Conservation (phyloP, 805 yeast genomes). For the Kluyveromyces lactis region DNA sequence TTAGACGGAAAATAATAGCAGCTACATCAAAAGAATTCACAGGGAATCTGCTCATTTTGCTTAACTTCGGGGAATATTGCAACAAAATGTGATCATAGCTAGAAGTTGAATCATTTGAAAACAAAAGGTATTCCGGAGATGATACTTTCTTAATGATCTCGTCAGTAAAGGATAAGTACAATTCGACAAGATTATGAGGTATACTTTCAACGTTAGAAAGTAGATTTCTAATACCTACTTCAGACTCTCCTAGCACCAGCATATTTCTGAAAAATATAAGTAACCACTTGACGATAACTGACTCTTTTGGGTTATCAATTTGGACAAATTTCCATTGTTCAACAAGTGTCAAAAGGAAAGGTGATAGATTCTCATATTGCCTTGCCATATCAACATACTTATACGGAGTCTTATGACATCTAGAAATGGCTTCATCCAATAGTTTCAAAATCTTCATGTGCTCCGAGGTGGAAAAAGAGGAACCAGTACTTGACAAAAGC, state of each 20-base stretch:
- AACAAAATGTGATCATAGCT: conserved; percentile 31
- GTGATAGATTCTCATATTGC: conserved; percentile 36
- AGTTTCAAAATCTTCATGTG: conserved; percentile 45
- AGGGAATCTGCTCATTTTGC: conserved; percentile 31
- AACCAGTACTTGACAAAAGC: conserved; percentile 10
- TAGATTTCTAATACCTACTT: conserved; percentile 11
- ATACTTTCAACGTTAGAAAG: conserved; percentile 7
- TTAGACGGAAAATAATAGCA: conserved; percentile 35
- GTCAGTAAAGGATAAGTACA: conserved; percentile 19
- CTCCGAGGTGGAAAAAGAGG: conserved; percentile 8
- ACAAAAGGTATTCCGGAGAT: conserved; percentile 13
- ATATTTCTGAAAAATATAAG: conserved; percentile 38
- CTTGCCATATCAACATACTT: conserved; percentile 63
- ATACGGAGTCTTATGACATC: conserved; percentile 70
- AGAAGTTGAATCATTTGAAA: conserved; percentile 15
- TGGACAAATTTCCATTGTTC: conserved; percentile 64
- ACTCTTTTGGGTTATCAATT: conserved; percentile 9
- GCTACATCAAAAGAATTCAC: conserved; percentile 41
- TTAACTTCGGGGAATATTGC: conserved; percentile 24
- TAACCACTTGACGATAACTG: conserved; percentile 40
- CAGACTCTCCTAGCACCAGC: conserved; percentile 53
- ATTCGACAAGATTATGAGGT: conserved; percentile 5
- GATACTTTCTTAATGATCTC: conserved; percentile 6
- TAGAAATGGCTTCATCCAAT: conserved; percentile 66
- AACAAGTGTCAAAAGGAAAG: conserved; percentile 45